phyloP scores from a whole-genome alignment of 164 flowering plant species.

The Stephania cephalantha region DNA sequence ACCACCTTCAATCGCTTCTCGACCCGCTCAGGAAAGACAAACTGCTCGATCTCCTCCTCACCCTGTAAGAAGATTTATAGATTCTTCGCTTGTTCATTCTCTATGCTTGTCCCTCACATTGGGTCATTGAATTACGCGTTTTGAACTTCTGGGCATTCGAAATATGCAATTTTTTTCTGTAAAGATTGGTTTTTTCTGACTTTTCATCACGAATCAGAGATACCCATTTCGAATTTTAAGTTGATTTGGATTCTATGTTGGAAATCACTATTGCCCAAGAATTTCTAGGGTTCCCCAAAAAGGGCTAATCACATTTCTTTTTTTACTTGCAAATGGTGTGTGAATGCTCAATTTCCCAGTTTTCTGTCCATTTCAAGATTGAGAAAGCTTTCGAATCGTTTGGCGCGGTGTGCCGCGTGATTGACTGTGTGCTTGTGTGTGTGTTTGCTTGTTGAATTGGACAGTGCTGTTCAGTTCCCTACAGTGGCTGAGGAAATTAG shows the following conservation, averaged over 20 bases:
- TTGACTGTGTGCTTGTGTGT: conserved; percentile 57
- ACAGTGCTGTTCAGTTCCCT: conserved; percentile 68
- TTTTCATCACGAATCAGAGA: too few species aligned
- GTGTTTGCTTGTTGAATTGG: conserved; percentile 52
- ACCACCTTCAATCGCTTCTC: conserved; percentile 40
- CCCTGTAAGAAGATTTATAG: conserved; percentile 29
- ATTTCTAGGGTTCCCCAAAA: neutral
- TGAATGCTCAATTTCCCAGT: conserved; percentile 5
- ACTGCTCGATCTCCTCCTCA: conserved; percentile 53
- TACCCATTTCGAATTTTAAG: too few species aligned
- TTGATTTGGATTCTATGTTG: too few species aligned
- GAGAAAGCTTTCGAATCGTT: conserved; percentile 6
- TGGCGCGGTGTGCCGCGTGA: conserved; percentile 40
- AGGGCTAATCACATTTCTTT: neutral
- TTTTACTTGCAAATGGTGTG: conserved; percentile 8
- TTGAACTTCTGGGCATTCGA: too few species aligned
- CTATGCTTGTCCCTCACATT: neutral
- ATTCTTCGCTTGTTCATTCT: neutral
- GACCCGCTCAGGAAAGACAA: conserved; percentile 66
- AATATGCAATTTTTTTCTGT: too few species aligned
- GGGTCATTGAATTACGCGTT: too few species aligned
- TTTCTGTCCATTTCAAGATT: conserved; percentile 2
- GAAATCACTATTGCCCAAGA: too few species aligned
- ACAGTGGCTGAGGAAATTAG: conserved; percentile 68
- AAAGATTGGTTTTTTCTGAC: too few species aligned